phyloP scores from a whole-genome alignment of 768 basidiomycete species.

The Rhodosporidiobolus sp. region DNA sequence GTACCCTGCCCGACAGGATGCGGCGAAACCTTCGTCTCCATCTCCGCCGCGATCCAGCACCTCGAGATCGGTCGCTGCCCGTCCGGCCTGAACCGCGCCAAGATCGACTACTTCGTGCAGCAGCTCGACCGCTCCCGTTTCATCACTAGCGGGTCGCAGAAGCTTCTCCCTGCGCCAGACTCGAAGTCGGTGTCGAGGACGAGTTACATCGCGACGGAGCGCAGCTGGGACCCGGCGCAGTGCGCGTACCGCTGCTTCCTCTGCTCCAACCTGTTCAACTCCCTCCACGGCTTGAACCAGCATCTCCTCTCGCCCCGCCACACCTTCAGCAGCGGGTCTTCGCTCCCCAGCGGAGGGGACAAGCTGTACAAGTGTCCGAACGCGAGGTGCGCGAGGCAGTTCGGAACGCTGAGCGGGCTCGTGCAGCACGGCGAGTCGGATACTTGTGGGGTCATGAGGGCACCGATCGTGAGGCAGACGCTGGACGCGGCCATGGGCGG shows the following conservation, averaged over 20 bases:
- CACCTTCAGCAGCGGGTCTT: neutral
- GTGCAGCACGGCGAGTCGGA: neutral
- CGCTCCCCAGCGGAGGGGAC: neutral
- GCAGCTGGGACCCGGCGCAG: neutral
- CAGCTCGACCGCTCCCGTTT: neutral
- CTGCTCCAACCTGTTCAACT: neutral
- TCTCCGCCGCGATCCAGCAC: neutral
- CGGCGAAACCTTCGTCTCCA: neutral
- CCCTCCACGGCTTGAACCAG: neutral
- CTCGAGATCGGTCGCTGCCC: neutral
- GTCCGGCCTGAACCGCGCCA: neutral
- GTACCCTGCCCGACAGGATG: neutral
- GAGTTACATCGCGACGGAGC: neutral
- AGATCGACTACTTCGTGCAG: neutral
- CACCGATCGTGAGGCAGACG: no score
- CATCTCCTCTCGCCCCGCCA: slow-evolving; percentile 9
- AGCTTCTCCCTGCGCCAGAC: neutral
- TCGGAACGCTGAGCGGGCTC: neutral
- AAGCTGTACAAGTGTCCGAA: slow-evolving; percentile 8
- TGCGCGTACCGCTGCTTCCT: neutral
- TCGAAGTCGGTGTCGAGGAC: neutral
- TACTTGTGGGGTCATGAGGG: neutral
- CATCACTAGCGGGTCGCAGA: neutral
- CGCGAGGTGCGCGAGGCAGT: neutral
- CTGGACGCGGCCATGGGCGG: no score